Base-by-base conservation (phyloP, 495 filamentous ascomycete genomes). In the Rusavskia elegans region DNA sequence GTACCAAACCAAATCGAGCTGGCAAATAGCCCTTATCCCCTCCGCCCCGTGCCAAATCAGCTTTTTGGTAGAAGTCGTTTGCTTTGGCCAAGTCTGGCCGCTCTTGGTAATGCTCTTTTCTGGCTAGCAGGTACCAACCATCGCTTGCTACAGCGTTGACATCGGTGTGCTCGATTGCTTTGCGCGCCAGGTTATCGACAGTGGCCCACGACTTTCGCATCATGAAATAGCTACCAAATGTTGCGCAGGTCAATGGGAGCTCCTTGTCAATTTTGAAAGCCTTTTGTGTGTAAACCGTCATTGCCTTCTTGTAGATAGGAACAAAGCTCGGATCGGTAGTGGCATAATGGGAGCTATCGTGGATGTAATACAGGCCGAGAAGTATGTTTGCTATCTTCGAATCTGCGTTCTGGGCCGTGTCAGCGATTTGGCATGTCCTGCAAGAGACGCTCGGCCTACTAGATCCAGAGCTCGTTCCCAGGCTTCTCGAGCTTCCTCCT, bases 261-360 rank as follows among this genome's bases (percentile, higher is more conserved):
- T 89, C 82, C 68, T 90, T 93, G 66, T 97, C 89, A n/a, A 89
- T 62, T 64, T 96, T 95, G 70, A 94, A 95, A 2, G 92, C 83
- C 53, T 85, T 87, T 59, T 94, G 88, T 0, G 86, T 95, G 64
- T 92, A 95, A 56, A 89, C 79, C 0, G 79, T 89, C 81, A 97
- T 95, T 32, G 90, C 89, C 60, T 87, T 84, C 66, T 87, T 93
- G 70, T 95, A 95, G 20, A 89, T 67, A 25, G 71, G 72, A 25
- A 81, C 78, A 59, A 96, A 97, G 49, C 80, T 77, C 1, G 86
- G 83, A 49, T 85, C 75, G 46, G 80, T 83, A n/a, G 81, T 85
- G 2, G 81, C 73, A 58, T 86, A 80, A 49, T 83, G 84, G 29
- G 84, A 81, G 61, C 85, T 92, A 49, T 83, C 71, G 57, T 93